phyloP scores from a whole-genome alignment of 306 rosid species.

The Vigna reflexopilosa region DNA sequence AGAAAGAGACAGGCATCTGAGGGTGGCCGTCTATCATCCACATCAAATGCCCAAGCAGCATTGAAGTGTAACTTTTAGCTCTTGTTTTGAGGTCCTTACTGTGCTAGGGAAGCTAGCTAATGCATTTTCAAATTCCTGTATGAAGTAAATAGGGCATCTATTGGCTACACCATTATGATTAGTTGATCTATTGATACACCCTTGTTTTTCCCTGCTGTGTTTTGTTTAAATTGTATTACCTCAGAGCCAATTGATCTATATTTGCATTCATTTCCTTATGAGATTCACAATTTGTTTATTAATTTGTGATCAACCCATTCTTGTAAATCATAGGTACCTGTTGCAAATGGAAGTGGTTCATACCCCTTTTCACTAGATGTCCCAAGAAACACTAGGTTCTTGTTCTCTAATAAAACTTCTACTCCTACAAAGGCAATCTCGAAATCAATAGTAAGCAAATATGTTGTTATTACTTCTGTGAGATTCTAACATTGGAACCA shows the following conservation, averaged over 20 bases:
- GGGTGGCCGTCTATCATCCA: neutral
- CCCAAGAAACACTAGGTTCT: slow-evolving; percentile 95
- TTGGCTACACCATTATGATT: slow-evolving; percentile 29
- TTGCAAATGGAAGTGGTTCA: slow-evolving; percentile 97
- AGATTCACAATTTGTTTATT: slow-evolving; percentile 21
- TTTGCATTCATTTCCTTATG: slow-evolving; percentile 11
- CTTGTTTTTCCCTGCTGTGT: slow-evolving; percentile 9
- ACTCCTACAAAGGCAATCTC: slow-evolving; percentile 94
- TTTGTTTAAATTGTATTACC: slow-evolving; percentile 6
- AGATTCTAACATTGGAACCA: slow-evolving; percentile 33
- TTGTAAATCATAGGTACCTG: slow-evolving; percentile 77
- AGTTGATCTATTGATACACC: slow-evolving; percentile 20
- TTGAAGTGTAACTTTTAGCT: slow-evolving; percentile 1
- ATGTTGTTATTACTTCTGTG: slow-evolving; percentile 28
- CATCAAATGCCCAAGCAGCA: neutral
- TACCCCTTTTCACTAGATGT: slow-evolving; percentile 93
- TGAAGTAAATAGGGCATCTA: slow-evolving; percentile 39
- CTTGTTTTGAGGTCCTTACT: slow-evolving; percentile 5
- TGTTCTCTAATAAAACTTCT: slow-evolving; percentile 83
- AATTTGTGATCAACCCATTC: slow-evolving; percentile 27
- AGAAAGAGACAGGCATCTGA: neutral
- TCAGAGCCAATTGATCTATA: slow-evolving; percentile 36
- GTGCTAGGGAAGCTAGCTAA: slow-evolving; percentile 17
- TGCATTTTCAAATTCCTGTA: slow-evolving; percentile 26
- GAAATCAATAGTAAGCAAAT: slow-evolving; percentile 83